Base-by-base conservation (phyloP, 768 basidiomycete genomes). In the Kwoniella dejecticola region DNA sequence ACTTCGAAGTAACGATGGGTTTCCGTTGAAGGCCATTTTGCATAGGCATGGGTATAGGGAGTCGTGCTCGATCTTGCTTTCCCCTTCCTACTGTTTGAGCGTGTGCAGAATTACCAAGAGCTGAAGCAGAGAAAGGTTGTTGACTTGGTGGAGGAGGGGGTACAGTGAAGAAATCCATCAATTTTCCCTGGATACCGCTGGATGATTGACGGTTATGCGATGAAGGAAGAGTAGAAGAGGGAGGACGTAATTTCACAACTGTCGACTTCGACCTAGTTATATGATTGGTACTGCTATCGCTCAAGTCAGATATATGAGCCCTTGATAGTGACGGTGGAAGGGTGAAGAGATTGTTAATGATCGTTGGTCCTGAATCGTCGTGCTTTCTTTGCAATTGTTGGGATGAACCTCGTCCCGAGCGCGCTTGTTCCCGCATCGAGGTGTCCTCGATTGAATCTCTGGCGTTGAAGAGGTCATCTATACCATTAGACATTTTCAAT, bases 161-260 rank as follows among this genome's bases (percentile, higher is more conserved):
- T 15, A 74, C 57, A 23, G 53, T 56, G 60, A 74, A 74, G 4
- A 74, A 49, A 50, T 50, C 15, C 65, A 67, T 4, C 68, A 68
- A 13, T 71, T 31, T 30, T 52, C 41, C 30, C 65, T 54, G n/a
- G 54, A 63, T 24, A 69, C 50, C 30, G 21, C 29, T 50, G 7
- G 48, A 50, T 7, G 6, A 1, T 12, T 50, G 21, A 2, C 30
- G 8, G 10, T 33, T 27, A 33, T 50, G 48, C n/a, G 21, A 23
- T 29, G 13, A 19, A 2, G 46, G 26, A 50, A 23, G 31, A 44
- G 0, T 56, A 21, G 56, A 46, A 23, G 52, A 47, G 24, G 57
- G 61, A 26, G 68, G 61, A 29, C 64, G 58, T 13, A 73, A 31
- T 48, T 52, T 57, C 53, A 66, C 67, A 24, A 63, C 54, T 27